Conservation (phyloP, 306 rosid species). For the Cicer yamashitae region DNA sequence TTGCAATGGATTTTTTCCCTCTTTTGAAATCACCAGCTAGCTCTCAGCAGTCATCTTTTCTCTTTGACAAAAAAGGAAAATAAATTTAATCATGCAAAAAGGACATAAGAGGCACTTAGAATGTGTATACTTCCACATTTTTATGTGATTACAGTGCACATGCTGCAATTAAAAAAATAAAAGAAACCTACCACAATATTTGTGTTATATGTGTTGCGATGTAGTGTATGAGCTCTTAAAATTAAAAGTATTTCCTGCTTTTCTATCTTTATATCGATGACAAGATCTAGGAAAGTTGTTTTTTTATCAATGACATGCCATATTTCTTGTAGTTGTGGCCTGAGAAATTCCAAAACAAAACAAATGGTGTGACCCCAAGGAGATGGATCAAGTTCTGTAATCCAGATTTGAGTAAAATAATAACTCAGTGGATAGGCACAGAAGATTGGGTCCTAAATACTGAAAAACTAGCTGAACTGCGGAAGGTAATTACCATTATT, state of each 20-base stretch:
- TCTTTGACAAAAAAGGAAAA: slow-evolving; percentile 9
- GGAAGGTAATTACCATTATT: slow-evolving; percentile 59
- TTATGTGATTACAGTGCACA: slow-evolving; percentile 20
- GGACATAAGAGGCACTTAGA: neutral
- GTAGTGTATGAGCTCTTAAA: neutral
- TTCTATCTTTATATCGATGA: slow-evolving; percentile 24
- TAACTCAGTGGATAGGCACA: slow-evolving; percentile 78
- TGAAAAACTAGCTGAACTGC: slow-evolving; percentile 77
- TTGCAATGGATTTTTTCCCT: neutral
- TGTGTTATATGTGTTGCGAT: neutral
- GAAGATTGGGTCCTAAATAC: slow-evolving; percentile 92
- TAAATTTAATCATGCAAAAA: slow-evolving; percentile 15
- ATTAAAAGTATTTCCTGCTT: slow-evolving; percentile 5
- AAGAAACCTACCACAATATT: neutral
- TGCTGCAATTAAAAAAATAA: neutral
- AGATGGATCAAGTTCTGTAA: slow-evolving; percentile 98
- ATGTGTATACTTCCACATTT: slow-evolving; percentile 35
- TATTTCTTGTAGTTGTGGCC: slow-evolving; percentile 88
- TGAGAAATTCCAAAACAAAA: slow-evolving; percentile 92
- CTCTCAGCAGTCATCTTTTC: slow-evolving; percentile 29
- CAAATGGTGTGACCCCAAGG: slow-evolving; percentile 98
- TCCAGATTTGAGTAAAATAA: slow-evolving; percentile 77
- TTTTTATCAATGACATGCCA: slow-evolving; percentile 40
- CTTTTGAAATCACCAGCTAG: slow-evolving; percentile 10
- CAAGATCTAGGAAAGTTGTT: slow-evolving; percentile 33